phyloP scores from a whole-genome alignment of 2,329 filamentous ascomycete genomes.

The Proliferodiscus dingleyae region DNA sequence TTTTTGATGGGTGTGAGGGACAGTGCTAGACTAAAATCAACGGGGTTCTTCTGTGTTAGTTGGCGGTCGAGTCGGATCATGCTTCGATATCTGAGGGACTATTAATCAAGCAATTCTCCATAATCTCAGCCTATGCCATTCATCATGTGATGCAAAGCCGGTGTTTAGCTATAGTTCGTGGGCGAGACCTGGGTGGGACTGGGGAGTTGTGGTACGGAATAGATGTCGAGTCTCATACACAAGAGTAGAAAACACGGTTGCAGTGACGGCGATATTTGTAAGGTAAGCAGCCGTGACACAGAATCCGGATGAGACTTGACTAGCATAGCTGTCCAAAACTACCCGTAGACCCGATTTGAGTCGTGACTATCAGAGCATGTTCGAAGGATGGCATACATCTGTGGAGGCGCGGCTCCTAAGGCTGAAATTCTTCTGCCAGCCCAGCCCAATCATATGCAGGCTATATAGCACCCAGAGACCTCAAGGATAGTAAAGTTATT shows the following conservation, averaged over 20 bases:
- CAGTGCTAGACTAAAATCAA: constrained; percentile 12
- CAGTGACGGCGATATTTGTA: too few relatives aligned
- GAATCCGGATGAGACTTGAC: too few relatives aligned
- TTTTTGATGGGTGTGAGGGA: constrained; percentile 11
- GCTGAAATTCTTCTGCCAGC: constrained; percentile 7
- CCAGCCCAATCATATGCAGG: constrained; percentile 7
- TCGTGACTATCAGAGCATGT: too few relatives aligned
- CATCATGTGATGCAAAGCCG: neutral
- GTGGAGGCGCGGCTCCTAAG: constrained; percentile 8
- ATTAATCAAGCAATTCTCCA: neutral
- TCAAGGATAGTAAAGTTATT: too few relatives aligned
- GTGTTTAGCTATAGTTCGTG: neutral
- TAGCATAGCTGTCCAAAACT: too few relatives aligned
- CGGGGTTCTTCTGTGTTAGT: constrained; percentile 3
- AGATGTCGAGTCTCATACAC: too few relatives aligned
- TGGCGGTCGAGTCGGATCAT: constrained; percentile 3
- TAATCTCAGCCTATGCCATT: neutral
- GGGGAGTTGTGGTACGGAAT: too few relatives aligned
- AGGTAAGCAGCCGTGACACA: too few relatives aligned
- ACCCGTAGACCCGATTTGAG: too few relatives aligned
- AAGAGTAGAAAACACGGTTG: too few relatives aligned
- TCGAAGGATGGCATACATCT: neutral
- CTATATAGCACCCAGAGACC: too few relatives aligned
- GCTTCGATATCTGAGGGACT: constrained; percentile 1
- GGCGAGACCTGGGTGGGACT: too few relatives aligned